Percentiles rank a stretch among this genome's conserved stretches.
Conservation (phyloP, 2,329 filamentous ascomycete genomes). For the Penicillium sp. region DNA sequence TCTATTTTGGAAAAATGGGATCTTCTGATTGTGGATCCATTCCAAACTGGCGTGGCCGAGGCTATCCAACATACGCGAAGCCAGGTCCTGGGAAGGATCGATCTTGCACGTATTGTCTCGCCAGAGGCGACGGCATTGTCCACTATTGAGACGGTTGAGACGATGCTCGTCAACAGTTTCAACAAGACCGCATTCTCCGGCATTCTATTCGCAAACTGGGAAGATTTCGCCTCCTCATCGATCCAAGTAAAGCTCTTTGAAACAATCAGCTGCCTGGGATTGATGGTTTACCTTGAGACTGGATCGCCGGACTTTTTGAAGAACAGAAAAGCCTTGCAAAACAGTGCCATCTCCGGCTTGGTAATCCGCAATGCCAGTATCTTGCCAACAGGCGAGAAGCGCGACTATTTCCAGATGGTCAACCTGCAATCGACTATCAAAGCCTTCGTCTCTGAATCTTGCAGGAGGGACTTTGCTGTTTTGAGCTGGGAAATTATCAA, state of each 20-base stretch:
- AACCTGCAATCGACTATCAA: constrained; percentile 41
- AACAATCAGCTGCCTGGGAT: constrained; percentile 32
- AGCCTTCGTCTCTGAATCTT: constrained; percentile 45
- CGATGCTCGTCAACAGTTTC: constrained; percentile 24
- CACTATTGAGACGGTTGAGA: constrained; percentile 29
- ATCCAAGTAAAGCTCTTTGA: constrained; percentile 31
- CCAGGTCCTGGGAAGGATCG: constrained; percentile 33
- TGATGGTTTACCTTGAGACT: constrained; percentile 43
- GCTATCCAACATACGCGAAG: constrained; percentile 26
- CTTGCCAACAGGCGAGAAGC: constrained; percentile 38
- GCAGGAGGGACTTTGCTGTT: constrained; percentile 40
- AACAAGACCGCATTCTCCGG: constrained; percentile 34
- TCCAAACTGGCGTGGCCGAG: constrained; percentile 32
- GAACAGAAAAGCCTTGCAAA: constrained; percentile 33
- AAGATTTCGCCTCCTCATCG: constrained; percentile 27
- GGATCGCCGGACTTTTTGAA: constrained; percentile 39
- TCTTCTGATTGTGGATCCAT: constrained; percentile 43
- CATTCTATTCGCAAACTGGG: constrained; percentile 43
- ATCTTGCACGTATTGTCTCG: constrained; percentile 22
- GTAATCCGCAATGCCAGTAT: constrained; percentile 43
- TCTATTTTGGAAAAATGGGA: constrained; percentile 43
- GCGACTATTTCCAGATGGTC: constrained; percentile 44
- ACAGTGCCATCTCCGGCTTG: constrained; percentile 35
- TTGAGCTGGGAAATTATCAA: constrained; percentile 46
- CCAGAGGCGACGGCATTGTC: constrained; percentile 21